A percentile compares a stretch with the other conserved stretches of the same genome.
Evolutionary conservation across 2,329 filamentous ascomycete genomes (phyloP).

Genomic region (Clarireedia sp.): DNA sequence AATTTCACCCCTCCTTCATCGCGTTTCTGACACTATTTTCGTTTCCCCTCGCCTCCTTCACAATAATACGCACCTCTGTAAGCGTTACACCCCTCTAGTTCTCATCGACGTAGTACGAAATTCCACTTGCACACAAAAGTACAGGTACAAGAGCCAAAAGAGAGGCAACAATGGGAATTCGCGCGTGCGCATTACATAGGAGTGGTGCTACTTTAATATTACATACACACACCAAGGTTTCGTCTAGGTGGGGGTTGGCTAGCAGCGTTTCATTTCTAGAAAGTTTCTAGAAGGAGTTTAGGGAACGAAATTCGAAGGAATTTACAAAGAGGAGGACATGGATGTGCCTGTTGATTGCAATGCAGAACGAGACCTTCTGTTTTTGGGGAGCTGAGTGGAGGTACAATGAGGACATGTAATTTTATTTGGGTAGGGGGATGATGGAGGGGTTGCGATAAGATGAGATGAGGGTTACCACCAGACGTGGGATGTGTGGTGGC

Average conservation of each 20-base stretch:
- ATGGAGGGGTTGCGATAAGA: slow-evolving; percentile 8
- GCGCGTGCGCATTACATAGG: neutral
- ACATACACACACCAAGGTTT: neutral
- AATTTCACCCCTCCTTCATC: neutral
- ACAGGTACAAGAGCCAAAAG: neutral
- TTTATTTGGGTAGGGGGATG: slow-evolving; percentile 1
- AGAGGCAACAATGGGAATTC: neutral
- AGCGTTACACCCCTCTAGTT: slow-evolving; percentile 4
- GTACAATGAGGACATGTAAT: neutral
- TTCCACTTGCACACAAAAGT: neutral
- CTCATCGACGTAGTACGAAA: neutral
- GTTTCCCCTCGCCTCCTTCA: neutral
- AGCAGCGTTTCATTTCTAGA: slow-evolving; percentile 5
- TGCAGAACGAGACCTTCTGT: slow-evolving; percentile 1
- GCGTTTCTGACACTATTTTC: neutral
- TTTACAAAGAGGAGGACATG: neutral
- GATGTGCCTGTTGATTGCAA: neutral
- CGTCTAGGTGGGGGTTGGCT: neutral
- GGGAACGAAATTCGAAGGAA: neutral
- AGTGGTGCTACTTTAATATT: neutral
- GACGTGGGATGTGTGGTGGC: neutral
- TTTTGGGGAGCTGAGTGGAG: neutral
- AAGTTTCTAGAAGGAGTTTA: slow-evolving; percentile 5
- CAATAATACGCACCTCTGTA: neutral
- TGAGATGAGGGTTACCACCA: neutral